Base-by-base conservation (phyloP, 2,329 filamentous ascomycete species). In the Sarocladiaceae sp. region DNA sequence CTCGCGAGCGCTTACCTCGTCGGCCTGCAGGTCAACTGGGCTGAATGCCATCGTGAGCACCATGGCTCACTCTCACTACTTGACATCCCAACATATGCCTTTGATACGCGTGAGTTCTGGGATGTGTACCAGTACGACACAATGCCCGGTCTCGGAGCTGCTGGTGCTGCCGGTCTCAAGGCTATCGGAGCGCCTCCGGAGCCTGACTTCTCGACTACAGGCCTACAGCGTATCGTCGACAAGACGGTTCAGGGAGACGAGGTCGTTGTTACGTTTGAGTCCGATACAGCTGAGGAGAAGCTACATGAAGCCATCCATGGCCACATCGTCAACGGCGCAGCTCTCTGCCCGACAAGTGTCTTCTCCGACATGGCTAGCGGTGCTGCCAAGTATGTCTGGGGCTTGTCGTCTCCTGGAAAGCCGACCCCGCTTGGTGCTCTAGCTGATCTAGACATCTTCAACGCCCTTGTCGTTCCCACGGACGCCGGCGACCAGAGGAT, bases 101-200 rank as follows among this genome's bases (percentile, higher is more conserved):
- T 86, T 67, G 83, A 90, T 59, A 72, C 80, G 60, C 88, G 88
- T 74, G 83, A 79, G 57, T 89, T 89, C 65, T 83, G 79, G 79
- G 72, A 80, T 28, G 71, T 75, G 56, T 82, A 80, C 62, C 66
- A 76, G 29, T 8, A 33, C n/a, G n/a, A n/a, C n/a, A 15, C 54
- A 84, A 87, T 56, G 83, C 90, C 66, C 90, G 84, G 83, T 79
- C 76, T 20, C 71, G 89, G 28, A 82, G 77, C 58, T 90, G 90
- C 73, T 40, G 86, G 84, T 8, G 83, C 82, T 8, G 81, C 82
- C 23, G 84, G 87, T 52, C 85, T 88, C 60, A 78, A 75, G 57
- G 71, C 88, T 52, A 72, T 83, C 39, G 77, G 75, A 35, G 84
- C 89, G 62, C 75, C 84, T 53, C 71, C 87, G 56, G 77, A 82